Evolutionary conservation across 805 yeast species (phyloP), one percentile per base, ranked within the genome.

Genomic region (Tetrapisispora namnaoensis): DNA sequence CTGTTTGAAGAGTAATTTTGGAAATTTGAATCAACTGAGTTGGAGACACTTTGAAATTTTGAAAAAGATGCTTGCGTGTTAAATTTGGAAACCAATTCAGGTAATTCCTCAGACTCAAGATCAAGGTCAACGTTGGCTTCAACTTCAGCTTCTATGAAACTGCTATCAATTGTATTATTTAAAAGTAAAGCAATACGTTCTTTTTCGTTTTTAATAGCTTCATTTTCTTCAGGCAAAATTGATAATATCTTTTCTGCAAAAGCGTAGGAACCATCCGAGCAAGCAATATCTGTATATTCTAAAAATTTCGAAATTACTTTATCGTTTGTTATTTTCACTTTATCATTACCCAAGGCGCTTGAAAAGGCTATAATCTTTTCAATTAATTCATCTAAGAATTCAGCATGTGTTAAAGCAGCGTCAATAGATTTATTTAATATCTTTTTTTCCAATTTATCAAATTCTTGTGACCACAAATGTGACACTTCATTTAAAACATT

Each of bases 381-480:
- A 47, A 87, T 83, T 60, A 89, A 83, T 59, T 79, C 83, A 48
- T 83, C 82, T 62, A 91, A 71, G 7, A 96, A 84, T 55, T 79
- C 84, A 55, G 85, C 80, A 60, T 88, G 88, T 17, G 96, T 95
- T 53, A 83, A 93, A 49, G 83, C 82, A 1, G 86, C 80, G 5
- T 95, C 77, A 7, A 62, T 62, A 37, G 66, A 67, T 37, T 66
- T 65, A 11, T 63, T 49, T 37, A 60, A 57, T 38, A 70, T 63
- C 34, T 71, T 64, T 11, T 68, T 67, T 53, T 79, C 82, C 24
- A 70, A 59, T 1, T 70, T 60, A 44, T 74, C 68, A 58, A 84
- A 70, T 65, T 93, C 99, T 28, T 78, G 71, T 46, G 86, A 74
- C 99, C 99, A 93, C 53, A 93, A 77, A 14, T 71, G 65, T 4